Percentiles rank a stretch among this genome's conserved stretches.
phyloP scores from a whole-genome alignment of 2,329 filamentous ascomycete genomes.

The Sporothrix pseudoabietina region DNA sequence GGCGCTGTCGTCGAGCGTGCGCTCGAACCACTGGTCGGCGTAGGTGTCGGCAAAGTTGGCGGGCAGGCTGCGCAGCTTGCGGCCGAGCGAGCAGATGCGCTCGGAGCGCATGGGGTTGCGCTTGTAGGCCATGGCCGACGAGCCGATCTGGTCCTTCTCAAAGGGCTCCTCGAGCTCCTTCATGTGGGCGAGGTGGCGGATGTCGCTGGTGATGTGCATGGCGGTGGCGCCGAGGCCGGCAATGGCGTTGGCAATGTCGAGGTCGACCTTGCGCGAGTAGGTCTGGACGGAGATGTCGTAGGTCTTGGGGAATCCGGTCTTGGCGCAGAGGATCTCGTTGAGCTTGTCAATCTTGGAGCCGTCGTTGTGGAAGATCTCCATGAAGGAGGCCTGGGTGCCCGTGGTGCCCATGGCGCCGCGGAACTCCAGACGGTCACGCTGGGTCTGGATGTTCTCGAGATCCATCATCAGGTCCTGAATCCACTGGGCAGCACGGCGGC shows the following conservation, averaged over 20 bases:
- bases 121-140: constrained; percentile 58
- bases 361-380: constrained; percentile 53
- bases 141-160: constrained; percentile 76
- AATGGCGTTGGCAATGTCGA: constrained; percentile 78
- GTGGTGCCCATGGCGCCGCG: constrained; percentile 61
- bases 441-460: constrained; percentile 70
- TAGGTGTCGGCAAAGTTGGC: constrained; percentile 65
- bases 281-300: constrained; percentile 68
- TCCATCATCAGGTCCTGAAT: constrained; percentile 71
- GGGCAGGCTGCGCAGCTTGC: constrained; percentile 40
- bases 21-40: constrained; percentile 71
- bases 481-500: constrained; percentile 70
- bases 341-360: constrained; percentile 54
- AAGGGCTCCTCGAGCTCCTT: constrained; percentile 89
- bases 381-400: constrained; percentile 47
- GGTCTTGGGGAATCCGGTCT: constrained; percentile 54
- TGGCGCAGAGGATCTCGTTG: constrained; percentile 58
- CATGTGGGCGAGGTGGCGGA: constrained; percentile 47
- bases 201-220: constrained; percentile 72
- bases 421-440: constrained; percentile 69
- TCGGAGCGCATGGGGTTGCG: constrained; percentile 57
- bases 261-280: constrained; percentile 72
- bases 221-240: constrained; percentile 77
- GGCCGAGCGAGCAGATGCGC: constrained; percentile 50
- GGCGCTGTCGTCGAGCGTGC: constrained; percentile 75